Base-by-base conservation (phyloP, 371 early-diverging fungal species). In the Mucor indicus region DNA sequence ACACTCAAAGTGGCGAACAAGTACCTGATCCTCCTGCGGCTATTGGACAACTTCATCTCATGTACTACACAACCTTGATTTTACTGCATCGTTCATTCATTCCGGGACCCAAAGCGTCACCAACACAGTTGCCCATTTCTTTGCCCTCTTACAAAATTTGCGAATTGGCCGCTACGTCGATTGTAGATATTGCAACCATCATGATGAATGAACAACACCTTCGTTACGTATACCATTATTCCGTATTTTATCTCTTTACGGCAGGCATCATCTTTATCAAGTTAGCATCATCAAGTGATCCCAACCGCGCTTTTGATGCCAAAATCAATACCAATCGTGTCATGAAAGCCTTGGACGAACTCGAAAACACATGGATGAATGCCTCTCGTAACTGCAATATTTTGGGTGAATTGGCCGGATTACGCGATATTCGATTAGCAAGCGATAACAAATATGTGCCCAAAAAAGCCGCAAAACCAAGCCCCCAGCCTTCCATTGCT, bases 201-300 rank as follows among this genome's bases (percentile, higher is more conserved):
- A 62, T 75, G 61, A 39, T 67, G 19, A 57, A 49, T 12, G 59
- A 64, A 35, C 57, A 61, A 12, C 60, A 59, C 15, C 38, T 75
- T 19, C 57, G 54, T 4, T 68, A 45, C 39, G 56, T 64, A 0
- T 48, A 57, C 21, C 67, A 69, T 15, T 72, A 51, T 33, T 57
- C 64, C 0, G 60, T 69, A 5, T 75, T 62, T 29, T 66, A 55
- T 38, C 55, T 71, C 0, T 71, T 71, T 43, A 71, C 72, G 3
- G 66, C 75, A 8, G 72, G 75, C 8, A 71, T 69, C 39, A 60
- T 71, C 23, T 75, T 75, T 44, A 62, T 70, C 40, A 67, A 70
- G 17, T 23, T 53, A 16, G 73, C 73, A 0, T 62, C 73, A 3
- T 60, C 64, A 13, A 36, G 38, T 11, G 65, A 67, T 10, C 37